Evolutionary conservation across 345 rosid genomes (phyloP).

Genomic region (Boechera divaricarpa): DNA sequence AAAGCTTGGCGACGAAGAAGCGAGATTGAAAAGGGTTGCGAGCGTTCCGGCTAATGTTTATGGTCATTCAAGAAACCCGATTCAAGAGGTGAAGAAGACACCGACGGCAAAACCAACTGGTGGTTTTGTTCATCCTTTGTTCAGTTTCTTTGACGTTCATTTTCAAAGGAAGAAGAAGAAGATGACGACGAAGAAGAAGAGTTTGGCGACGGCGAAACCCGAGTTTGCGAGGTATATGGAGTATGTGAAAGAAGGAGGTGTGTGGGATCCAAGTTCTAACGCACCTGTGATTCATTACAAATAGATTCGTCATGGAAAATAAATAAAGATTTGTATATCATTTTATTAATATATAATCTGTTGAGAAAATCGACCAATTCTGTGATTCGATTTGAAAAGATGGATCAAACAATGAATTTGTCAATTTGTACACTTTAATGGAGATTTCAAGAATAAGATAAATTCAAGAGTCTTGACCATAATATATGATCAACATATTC

Average conservation of each 20-base stretch:
- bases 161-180: slow-evolving; percentile 42
- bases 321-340: slow-evolving; percentile 31
- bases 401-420: slow-evolving; percentile 12
- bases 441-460: slow-evolving; percentile 21
- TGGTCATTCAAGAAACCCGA: slow-evolving; percentile 34
- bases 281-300: slow-evolving; percentile 61
- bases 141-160: slow-evolving; percentile 56
- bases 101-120: slow-evolving; percentile 43
- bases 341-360: slow-evolving; percentile 3
- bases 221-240: slow-evolving; percentile 76
- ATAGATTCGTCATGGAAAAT: slow-evolving; percentile 27
- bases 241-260: slow-evolving; percentile 77
- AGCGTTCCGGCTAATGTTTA: slow-evolving; percentile 53
- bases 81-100: slow-evolving; percentile 35
- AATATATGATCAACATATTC: background rate
- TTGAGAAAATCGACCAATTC: background rate
- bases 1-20: slow-evolving; percentile 49
- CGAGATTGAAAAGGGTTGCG: slow-evolving; percentile 48
- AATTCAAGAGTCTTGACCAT: slow-evolving; percentile 8
- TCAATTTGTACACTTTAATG: slow-evolving; percentile 12
- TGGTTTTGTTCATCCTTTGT: slow-evolving; percentile 63
- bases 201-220: slow-evolving; percentile 66
- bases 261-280: slow-evolving; percentile 65
- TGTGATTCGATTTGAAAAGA: slow-evolving; percentile 11
- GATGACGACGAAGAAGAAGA: slow-evolving; percentile 44